Conservation (phyloP, 2,329 filamentous ascomycete genomes). For the Fusarium keratoplasticum region DNA sequence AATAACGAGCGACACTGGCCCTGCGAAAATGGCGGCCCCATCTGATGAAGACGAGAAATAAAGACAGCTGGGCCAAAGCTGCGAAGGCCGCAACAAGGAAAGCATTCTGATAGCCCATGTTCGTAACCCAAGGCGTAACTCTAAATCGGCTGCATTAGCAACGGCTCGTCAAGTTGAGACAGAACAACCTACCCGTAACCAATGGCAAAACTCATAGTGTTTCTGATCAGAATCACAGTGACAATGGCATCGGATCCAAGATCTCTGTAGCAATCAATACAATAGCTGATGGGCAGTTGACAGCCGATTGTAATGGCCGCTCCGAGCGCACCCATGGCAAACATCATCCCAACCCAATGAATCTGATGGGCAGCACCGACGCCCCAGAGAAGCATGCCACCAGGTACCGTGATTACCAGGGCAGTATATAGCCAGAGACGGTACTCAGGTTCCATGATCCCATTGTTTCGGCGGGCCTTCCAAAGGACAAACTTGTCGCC, state of each 20-base stretch:
- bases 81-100: slow-evolving; percentile 16
- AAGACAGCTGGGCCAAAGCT: not conserved
- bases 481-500: slow-evolving; percentile 49
- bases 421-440: slow-evolving; percentile 52
- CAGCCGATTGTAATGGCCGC: slow-evolving; percentile 48
- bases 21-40: not conserved
- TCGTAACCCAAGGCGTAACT: slow-evolving; percentile 23
- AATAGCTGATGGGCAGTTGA: slow-evolving; percentile 51
- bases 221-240: slow-evolving; percentile 52
- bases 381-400: slow-evolving; percentile 44
- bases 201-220: slow-evolving; percentile 49
- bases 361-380: slow-evolving; percentile 49
- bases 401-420: slow-evolving; percentile 39
- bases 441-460: slow-evolving; percentile 55
- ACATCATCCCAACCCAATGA: slow-evolving; percentile 54
- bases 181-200: slow-evolving; percentile 34
- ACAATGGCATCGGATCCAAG: slow-evolving; percentile 52
- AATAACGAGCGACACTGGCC: not conserved
- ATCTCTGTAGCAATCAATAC: slow-evolving; percentile 53
- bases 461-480: slow-evolving; percentile 52
- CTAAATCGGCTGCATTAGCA: not conserved
- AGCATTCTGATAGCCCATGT: slow-evolving; percentile 20
- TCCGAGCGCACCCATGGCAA: slow-evolving; percentile 51
- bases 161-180: not conserved
- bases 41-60: not conserved